Percentiles rank a stretch among this genome's conserved stretches.
phyloP scores from a whole-genome alignment of 768 basidiomycete genomes.

The Auricularia auricula-judae region DNA sequence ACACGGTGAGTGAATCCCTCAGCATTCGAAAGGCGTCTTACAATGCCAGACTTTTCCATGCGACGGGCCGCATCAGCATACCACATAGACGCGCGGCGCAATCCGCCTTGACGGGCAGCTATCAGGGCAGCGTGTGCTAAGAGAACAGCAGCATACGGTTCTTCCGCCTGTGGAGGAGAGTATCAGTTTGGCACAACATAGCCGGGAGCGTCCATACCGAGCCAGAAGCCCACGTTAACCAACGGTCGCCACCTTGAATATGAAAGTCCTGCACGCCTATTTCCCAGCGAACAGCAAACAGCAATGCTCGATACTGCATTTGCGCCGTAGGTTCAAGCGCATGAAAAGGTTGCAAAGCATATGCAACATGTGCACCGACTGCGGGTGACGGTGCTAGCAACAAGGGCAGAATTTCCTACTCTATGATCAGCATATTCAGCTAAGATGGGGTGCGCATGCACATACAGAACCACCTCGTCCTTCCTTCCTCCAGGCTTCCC shows the following conservation, averaged over 20 bases:
- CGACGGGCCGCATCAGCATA: constrained; percentile 66
- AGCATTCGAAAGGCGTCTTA: constrained; percentile 26
- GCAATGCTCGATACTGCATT: constrained; percentile 57
- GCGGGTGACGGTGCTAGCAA: constrained; percentile 57
- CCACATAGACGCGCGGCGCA: constrained; percentile 64
- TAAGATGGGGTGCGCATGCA: constrained; percentile 21
- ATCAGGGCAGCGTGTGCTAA: constrained; percentile 71
- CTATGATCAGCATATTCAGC: background rate
- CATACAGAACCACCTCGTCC: constrained; percentile 63
- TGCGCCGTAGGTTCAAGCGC: constrained; percentile 30
- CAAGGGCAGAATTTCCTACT: constrained; percentile 73
- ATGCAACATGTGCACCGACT: constrained; percentile 45
- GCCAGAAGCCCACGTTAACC: constrained; percentile 79
- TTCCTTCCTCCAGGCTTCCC: constrained; percentile 83
- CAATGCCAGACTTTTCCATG: constrained; percentile 77
- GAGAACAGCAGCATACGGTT: constrained; percentile 67
- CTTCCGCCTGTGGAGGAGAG: constrained; percentile 50
- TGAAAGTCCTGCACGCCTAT: constrained; percentile 56
- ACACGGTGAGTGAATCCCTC: constrained; percentile 1
- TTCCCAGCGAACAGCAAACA: constrained; percentile 71
- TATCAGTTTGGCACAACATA: constrained; percentile 7
- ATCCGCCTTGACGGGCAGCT: constrained; percentile 42
- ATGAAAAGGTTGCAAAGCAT: constrained; percentile 43
- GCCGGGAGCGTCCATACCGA: constrained; percentile 42
- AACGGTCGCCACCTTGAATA: constrained; percentile 62